phyloP scores from a whole-genome alignment of 345 rosid species.

The Dipteronia dyeriana region DNA sequence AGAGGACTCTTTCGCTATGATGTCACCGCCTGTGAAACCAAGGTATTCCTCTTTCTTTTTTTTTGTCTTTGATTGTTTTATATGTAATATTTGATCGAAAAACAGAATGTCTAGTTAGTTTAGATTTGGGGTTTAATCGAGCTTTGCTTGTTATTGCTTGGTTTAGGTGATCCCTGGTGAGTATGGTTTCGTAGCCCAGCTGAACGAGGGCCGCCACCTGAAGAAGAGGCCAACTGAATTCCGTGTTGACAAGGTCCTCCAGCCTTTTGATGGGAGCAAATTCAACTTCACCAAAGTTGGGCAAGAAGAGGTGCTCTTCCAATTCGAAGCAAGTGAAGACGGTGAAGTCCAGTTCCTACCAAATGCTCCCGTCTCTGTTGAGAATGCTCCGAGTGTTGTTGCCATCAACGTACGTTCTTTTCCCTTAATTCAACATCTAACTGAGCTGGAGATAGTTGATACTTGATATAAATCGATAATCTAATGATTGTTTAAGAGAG shows the following conservation, averaged over 20 bases:
- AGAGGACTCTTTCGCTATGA: constrained; percentile 95
- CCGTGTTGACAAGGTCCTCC: constrained; percentile 89
- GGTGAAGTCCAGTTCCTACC: constrained; percentile 63
- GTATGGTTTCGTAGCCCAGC: constrained; percentile 88
- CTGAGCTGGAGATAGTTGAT: background rate
- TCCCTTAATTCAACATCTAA: background rate
- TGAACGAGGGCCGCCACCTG: constrained; percentile 93
- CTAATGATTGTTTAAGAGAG: constrained; percentile 30
- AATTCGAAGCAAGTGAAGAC: constrained; percentile 81
- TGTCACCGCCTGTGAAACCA: constrained; percentile 94
- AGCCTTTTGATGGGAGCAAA: constrained; percentile 87
- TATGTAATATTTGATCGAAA: background rate
- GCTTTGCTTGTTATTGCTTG: constrained; percentile 15
- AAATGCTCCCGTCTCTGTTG: constrained; percentile 59
- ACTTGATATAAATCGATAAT: background rate
- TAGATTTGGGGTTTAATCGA: constrained; percentile 2
- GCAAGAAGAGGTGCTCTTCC: constrained; percentile 95
- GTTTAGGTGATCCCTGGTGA: constrained; percentile 83
- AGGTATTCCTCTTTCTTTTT: constrained; percentile 40
- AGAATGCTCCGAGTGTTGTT: constrained; percentile 81
- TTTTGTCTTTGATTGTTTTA: background rate
- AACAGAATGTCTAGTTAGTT: background rate
- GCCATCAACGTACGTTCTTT: constrained; percentile 75
- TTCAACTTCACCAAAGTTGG: constrained; percentile 95
- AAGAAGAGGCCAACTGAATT: constrained; percentile 98